These are phyloP conservation scores for Basipetospora chlamydospora DNA, from an alignment of 2,329 filamentous ascomycete species.

Conservation along the genomic window DNA sequence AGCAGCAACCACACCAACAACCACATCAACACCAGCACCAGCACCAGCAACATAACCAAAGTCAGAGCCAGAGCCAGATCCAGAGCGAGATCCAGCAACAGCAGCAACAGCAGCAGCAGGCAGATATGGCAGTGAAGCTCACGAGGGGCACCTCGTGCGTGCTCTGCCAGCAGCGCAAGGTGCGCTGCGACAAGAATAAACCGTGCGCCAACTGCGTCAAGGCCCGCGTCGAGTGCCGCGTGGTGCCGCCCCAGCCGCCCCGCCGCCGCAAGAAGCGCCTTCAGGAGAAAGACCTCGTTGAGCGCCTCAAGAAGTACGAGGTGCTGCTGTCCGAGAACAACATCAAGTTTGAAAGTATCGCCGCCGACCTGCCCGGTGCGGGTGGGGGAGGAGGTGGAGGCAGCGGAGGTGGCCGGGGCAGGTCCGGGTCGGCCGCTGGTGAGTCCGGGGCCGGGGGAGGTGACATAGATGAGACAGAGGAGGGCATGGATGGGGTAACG, in stretches of 20 bases:
- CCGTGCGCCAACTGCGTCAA: conserved; percentile 54
- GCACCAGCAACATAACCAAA: too few species aligned
- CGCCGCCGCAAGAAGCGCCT: conserved; percentile 47
- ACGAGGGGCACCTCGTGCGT: conserved; percentile 51
- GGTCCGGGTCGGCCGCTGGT: too few species aligned
- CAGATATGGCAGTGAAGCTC: conserved; percentile 27
- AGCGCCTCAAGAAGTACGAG: conserved; percentile 57
- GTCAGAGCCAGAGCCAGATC: neutral
- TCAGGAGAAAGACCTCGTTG: conserved; percentile 55
- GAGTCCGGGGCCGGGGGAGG: too few species aligned
- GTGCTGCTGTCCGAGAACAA: conserved; percentile 48
- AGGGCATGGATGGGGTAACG: conserved; percentile 38
- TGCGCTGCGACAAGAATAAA: conserved; percentile 59
- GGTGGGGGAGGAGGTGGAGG: neutral
- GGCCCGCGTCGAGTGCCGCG: conserved; percentile 45
- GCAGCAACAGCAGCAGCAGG: neutral
- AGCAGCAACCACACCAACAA: too few species aligned
- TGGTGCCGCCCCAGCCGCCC: conserved; percentile 41
- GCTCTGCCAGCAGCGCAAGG: conserved; percentile 61
- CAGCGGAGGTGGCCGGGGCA: conserved; percentile 15
- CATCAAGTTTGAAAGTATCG: conserved; percentile 54
- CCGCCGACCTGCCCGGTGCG: conserved; percentile 21
- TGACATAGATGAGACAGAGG: too few species aligned
- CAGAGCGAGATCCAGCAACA: neutral
- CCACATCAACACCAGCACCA: too few species aligned